phyloP scores from a whole-genome alignment of 2,329 filamentous ascomycete genomes.

The Arthrobotrys musiformis region DNA sequence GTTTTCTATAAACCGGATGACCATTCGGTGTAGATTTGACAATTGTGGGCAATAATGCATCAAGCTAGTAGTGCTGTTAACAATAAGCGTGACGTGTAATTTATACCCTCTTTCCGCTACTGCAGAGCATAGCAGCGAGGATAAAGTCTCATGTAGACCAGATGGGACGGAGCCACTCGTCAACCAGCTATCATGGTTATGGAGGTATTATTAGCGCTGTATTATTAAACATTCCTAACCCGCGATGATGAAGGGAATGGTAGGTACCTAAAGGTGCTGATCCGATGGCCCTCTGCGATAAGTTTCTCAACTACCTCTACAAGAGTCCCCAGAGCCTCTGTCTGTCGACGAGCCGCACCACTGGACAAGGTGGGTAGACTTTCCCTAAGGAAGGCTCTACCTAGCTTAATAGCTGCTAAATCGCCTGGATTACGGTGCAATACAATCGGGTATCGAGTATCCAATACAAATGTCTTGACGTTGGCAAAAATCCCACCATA shows the following conservation, averaged over 20 bases:
- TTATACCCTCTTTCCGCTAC: neutral
- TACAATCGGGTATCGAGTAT: neutral
- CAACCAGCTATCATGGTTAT: neutral
- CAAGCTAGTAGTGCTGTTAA: neutral
- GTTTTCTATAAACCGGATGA: neutral
- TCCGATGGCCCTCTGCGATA: neutral
- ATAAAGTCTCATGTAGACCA: neutral
- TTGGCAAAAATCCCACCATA: neutral
- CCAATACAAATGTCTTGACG: neutral
- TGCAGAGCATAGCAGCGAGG: neutral
- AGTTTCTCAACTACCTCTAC: neutral
- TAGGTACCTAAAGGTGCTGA: neutral
- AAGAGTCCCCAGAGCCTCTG: neutral
- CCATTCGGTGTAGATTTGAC: neutral
- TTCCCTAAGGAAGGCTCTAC: neutral
- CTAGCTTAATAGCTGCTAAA: neutral
- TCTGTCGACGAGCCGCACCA: neutral
- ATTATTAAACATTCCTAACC: neutral
- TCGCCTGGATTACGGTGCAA: neutral
- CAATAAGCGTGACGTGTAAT: neutral
- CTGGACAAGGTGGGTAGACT: neutral
- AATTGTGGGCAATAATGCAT: neutral
- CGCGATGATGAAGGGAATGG: neutral
- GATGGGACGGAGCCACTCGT: neutral
- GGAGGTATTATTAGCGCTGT: neutral